Conservation (phyloP, 78 protist species). For the Dictyostelium discoideum region dicty_2.7 NC_007091.3:3771501-3772000, state of each 20-base stretch:
- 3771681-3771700: not conserved
- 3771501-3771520: not conserved
- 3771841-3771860: too few relatives aligned
- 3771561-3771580: too few relatives aligned
- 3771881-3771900: not conserved
- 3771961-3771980: not conserved
- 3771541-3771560: too few relatives aligned
- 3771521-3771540: not conserved
- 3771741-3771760: too few relatives aligned
- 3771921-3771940: not conserved
- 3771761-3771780: not conserved
- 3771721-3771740: too few relatives aligned
- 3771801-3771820: not conserved
- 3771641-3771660: not conserved
- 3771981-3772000: not conserved
- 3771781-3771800: not conserved
- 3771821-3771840: not conserved
- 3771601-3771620: too few relatives aligned
- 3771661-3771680: not conserved
- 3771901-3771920: not conserved
- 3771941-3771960: not conserved
- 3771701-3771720: too few relatives aligned
- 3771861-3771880: too few relatives aligned
- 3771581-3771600: too few relatives aligned
- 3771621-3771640: not conserved